Base-by-base conservation (phyloP, 1,284 basidiomycete species). In the Moesziomyces sp. region DNA sequence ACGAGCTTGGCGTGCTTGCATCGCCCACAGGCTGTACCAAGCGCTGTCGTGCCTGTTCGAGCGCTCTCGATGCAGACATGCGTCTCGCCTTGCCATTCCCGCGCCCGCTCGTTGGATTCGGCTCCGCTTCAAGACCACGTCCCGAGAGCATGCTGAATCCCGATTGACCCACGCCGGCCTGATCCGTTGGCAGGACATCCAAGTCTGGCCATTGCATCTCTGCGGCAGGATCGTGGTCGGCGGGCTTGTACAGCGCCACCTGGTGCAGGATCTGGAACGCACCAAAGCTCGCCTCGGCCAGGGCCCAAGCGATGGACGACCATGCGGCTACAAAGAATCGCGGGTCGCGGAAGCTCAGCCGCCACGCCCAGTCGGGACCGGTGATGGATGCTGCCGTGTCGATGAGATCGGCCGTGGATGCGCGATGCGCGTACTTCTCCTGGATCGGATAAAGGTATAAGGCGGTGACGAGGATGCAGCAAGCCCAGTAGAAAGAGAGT, bases 231-330 rank as follows among this genome's bases (percentile, higher is more conserved):
- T 50, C 38, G 6, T 53, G 24, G 30, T 65, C 55, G 8, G 58
- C 50, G 40, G 71, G 71, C 50, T 51, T 64, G 52, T 74, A 74
- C 26, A 74, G 62, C 26, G 60, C 58, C 5, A 74, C 65, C 47
- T 74, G 71, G 24, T 68, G 71, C 9, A 74, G 52, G 38, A 74
- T 74, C 52, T 74, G 71, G 33, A 58, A 64, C 7, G 61, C 71
- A 3, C 65, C 71, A 21, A 65, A 74, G 6, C 60, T 58, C 26
- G 65, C 65, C 46, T 74, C 71, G 19, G 65, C 61, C 13, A 68
- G 52, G 3, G 71, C 65, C 71, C 71, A 74, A 0, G 71, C 71
- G 5, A 74, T 64, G 24, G 58, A 61, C 6, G 61, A 64, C 71
- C 71, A 74, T 10, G 61, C 52, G 14, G 71, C 71, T 0, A 74